Conservation (phyloP, 306 rosid species). For the Trichosanthes truncata region DNA sequence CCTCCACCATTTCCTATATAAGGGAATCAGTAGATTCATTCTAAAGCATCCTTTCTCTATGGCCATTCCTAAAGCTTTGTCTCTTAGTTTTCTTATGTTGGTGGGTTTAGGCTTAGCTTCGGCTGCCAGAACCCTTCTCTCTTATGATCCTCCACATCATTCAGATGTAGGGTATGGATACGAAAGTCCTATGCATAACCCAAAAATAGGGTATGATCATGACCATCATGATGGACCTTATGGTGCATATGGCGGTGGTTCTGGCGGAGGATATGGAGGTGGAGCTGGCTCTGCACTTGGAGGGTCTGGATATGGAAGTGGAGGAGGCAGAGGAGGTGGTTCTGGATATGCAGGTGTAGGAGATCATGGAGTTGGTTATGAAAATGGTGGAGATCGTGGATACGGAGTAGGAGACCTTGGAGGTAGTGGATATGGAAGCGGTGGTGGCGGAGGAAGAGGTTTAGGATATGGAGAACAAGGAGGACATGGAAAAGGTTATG, state of each 20-base stretch:
- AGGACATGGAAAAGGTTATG: neutral
- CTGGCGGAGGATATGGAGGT: conserved; percentile 24
- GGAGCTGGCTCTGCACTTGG: conserved; percentile 24
- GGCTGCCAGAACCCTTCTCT: conserved; percentile 45
- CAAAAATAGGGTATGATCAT: neutral
- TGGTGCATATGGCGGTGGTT: neutral
- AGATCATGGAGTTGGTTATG: neutral
- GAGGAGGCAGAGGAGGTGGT: conserved; percentile 5
- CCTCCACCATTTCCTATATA: conserved; percentile 35
- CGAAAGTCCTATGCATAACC: neutral
- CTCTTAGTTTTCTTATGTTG: conserved; percentile 29
- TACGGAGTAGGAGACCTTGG: neutral
- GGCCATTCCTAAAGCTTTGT: conserved; percentile 31
- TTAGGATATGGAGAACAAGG: neutral
- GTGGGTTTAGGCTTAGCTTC: conserved; percentile 47
- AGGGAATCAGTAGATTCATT: conserved; percentile 16
- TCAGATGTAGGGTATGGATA: neutral
- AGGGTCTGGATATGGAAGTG: conserved; percentile 28
- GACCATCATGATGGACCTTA: neutral
- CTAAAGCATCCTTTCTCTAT: conserved; percentile 24
- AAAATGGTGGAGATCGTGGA: neutral
- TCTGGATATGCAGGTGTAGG: neutral
- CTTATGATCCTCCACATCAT: conserved; percentile 18
- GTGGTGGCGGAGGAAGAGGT: no score
- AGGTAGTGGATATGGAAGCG: no score